phyloP scores from a whole-genome alignment of 495 filamentous ascomycete genomes.

The Penicillium pancosmium region DNA sequence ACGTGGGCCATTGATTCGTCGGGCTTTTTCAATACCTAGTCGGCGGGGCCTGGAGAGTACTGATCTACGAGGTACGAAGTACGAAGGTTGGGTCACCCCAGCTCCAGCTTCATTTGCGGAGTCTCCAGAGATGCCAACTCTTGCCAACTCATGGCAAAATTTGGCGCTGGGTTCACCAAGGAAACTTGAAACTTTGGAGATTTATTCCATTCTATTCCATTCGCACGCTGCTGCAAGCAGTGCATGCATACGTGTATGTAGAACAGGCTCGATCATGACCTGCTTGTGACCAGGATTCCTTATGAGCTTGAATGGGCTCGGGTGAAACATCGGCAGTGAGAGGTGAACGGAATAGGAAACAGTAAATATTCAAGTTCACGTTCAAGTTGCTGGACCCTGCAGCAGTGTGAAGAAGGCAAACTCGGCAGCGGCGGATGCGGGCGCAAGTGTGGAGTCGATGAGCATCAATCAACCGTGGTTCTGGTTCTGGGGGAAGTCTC shows the following conservation, averaged over 20 bases:
- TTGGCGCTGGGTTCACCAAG: not conserved
- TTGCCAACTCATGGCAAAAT: not conserved
- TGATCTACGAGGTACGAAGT: not conserved
- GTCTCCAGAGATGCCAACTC: conserved; percentile 6
- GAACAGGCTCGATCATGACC: not conserved
- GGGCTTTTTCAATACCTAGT: not conserved
- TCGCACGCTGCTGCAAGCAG: not conserved
- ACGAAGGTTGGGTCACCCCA: not conserved
- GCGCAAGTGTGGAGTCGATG: conserved; percentile 4
- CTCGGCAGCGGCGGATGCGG: not conserved
- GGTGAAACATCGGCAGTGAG: conserved; percentile 1
- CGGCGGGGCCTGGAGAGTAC: not conserved
- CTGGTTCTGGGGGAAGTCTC: conserved; percentile 1
- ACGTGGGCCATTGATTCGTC: conserved; percentile 5
- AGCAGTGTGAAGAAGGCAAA: not conserved
- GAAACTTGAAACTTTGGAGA: not conserved
- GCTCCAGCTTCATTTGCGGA: not conserved
- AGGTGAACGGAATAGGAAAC: not conserved
- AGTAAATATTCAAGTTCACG: not conserved
- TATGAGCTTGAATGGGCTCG: not conserved
- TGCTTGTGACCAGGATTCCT: not conserved
- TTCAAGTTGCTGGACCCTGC: not conserved
- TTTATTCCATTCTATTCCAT: not conserved
- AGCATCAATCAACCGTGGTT: conserved; percentile 13
- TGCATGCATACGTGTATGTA: not conserved